Evolutionary conservation across 805 yeast species (phyloP), one percentile per base, ranked within the genome.

Genomic region (Nakazawaea molendinolei): DNA sequence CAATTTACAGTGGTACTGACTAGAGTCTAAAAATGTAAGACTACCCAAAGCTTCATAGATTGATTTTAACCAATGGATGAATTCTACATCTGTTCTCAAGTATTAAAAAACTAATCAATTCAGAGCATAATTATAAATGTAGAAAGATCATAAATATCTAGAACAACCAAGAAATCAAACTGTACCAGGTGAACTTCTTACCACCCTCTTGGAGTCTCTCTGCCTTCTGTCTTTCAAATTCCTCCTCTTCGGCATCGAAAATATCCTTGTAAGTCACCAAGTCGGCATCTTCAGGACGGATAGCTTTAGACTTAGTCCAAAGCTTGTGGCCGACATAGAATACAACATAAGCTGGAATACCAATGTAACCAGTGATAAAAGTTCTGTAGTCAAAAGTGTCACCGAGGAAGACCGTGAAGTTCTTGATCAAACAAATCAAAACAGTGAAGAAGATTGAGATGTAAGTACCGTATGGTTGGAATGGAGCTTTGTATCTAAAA

Each of bases 341-440:
- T 32, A 74, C 60, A 23, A 77, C 26, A 47, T 68, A 82, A 8
- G 80, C 76, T 23, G 86, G 86, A 32, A 82, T 68, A 21, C 84
- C 83, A 49, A 83, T 78, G 59, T 83, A 82, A 30, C 89, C 87
- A 23, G 90, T 80, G 50, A 83, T 79, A 52, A 84, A 84, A 14
- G 65, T 65, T 56, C 75, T 73, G 60, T 76, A 77, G 44, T 72
- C 70, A 53, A 82, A 78, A 2, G 45, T 45, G 12, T 55, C 59
- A 34, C 75, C 75, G 45, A 83, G 61, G 63, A 83, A 83, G 3
- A 75, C 87, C 1, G 86, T 76, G 55, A 80, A 81, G 47, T 79
- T 79, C 59, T 83, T 83, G 53, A 77, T 72, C 31, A 83, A 48
- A 8, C 79, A 67, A 41, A 83, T 64, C 35, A 81, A 37, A 35